Evolutionary conservation across 805 yeast species (phyloP).

Genomic region (Saccharomycopsis capsularis): DNA sequence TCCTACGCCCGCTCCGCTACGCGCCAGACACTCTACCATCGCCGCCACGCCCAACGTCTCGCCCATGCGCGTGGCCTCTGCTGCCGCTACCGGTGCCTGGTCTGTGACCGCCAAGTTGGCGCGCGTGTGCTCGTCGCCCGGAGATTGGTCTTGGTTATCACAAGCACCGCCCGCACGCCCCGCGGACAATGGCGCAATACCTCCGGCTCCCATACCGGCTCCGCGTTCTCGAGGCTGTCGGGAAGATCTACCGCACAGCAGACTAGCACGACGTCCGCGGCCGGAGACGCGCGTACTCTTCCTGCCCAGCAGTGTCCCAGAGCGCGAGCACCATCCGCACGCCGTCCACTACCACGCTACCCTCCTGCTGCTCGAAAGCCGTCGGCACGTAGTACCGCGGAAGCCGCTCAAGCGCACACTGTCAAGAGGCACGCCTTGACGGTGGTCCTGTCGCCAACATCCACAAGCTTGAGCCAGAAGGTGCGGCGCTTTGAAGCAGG

Average conservation of each 20-base stretch:
- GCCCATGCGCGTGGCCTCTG: slow-evolving; percentile 63
- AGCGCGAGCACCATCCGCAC: slow-evolving; percentile 35
- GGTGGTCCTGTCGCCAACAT: slow-evolving; percentile 38
- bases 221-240: slow-evolving; percentile 77
- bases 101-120: slow-evolving; percentile 16
- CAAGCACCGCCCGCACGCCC: slow-evolving; percentile 20
- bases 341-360: slow-evolving; percentile 37
- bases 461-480: slow-evolving; percentile 35
- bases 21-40: slow-evolving; percentile 81
- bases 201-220: slow-evolving; percentile 34
- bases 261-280: slow-evolving; percentile 92
- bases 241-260: slow-evolving; percentile 92
- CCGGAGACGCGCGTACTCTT: slow-evolving; percentile 90
- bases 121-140: slow-evolving; percentile 14
- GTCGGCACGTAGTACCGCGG: slow-evolving; percentile 36
- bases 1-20: slow-evolving; percentile 91
- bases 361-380: slow-evolving; percentile 42
- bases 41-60: slow-evolving; percentile 71
- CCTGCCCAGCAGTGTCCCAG: slow-evolving; percentile 81
- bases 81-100: slow-evolving; percentile 11
- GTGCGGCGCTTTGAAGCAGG: too few species aligned
- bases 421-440: slow-evolving; percentile 36
- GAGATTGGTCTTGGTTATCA: slow-evolving; percentile 16
- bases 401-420: slow-evolving; percentile 34
- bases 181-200: slow-evolving; percentile 34